Evolutionary conservation across 352 stramenopile genomes (phyloP).

Genomic region (Phytophthora quininea): DNA sequence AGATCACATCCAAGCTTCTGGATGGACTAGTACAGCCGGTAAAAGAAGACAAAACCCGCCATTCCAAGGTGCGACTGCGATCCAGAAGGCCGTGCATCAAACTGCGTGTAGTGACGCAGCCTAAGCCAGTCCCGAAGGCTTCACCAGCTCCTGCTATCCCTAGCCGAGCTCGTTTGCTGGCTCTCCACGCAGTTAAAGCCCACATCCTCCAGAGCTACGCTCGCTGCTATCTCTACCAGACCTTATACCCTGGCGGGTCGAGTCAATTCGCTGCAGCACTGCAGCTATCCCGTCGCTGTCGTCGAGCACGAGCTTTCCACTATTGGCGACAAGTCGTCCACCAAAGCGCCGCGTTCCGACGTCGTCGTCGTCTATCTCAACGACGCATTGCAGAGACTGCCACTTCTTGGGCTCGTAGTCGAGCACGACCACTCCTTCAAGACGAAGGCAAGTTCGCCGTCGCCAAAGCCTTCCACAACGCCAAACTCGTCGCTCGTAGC

Average conservation of each 20-base stretch:
- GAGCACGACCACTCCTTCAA: slow-evolving; percentile 25
- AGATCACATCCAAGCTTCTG: slow-evolving; percentile 24
- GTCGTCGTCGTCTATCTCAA: slow-evolving; percentile 19
- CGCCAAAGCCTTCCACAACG: slow-evolving; percentile 50
- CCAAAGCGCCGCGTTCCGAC: slow-evolving; percentile 20
- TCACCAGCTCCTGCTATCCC: slow-evolving; percentile 1
- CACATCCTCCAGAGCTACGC: slow-evolving; percentile 29
- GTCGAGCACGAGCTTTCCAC: slow-evolving; percentile 14
- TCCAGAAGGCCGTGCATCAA: slow-evolving; percentile 17
- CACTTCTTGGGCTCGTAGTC: slow-evolving; percentile 4
- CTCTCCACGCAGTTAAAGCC: slow-evolving; percentile 27
- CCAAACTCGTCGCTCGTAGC: slow-evolving; percentile 23
- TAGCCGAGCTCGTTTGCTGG: slow-evolving; percentile 19
- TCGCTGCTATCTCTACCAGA: slow-evolving; percentile 29
- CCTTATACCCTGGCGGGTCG: slow-evolving; percentile 20
- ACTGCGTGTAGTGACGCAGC: slow-evolving; percentile 12
- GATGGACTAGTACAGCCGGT: background rate
- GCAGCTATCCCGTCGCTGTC: slow-evolving; percentile 23
- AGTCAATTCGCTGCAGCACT: slow-evolving; percentile 26
- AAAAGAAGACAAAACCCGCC: background rate
- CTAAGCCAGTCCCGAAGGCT: background rate
- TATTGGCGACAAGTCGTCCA: slow-evolving; percentile 19
- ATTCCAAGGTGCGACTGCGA: slow-evolving; percentile 12
- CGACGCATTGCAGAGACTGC: slow-evolving; percentile 9
- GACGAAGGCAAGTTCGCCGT: slow-evolving; percentile 54